Evolutionary conservation across 495 filamentous ascomycete species (phyloP).

Genomic region (Parathielavia appendiculata): DNA sequence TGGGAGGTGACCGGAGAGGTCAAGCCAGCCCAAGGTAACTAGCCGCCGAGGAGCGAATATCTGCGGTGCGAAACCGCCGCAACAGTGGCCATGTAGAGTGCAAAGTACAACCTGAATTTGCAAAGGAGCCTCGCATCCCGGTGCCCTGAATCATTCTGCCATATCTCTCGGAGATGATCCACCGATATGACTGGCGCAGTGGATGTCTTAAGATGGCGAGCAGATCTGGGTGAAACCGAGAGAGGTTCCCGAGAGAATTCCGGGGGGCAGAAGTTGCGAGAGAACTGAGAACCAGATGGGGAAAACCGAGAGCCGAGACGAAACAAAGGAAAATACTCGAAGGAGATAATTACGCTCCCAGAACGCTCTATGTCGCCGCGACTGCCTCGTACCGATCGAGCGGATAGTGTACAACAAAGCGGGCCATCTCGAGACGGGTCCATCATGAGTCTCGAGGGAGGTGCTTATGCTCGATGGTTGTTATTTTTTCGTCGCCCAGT

Average conservation of each 20-base stretch:
- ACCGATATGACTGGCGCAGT: neutral
- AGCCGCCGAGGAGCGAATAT: neutral
- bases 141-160: neutral
- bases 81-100: neutral
- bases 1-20: neutral
- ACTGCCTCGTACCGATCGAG: slow-evolving; percentile 26
- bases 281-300: neutral
- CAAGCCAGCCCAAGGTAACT: neutral
- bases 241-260: slow-evolving; percentile 3
- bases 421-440: slow-evolving; percentile 14
- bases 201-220: neutral
- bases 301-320: neutral
- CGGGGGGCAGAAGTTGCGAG: neutral
- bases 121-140: neutral
- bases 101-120: neutral
- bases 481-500: slow-evolving; percentile 21
- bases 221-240: neutral
- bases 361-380: slow-evolving; percentile 24
- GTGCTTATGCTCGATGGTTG: slow-evolving; percentile 27
- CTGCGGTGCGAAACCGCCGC: neutral
- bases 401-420: slow-evolving; percentile 39
- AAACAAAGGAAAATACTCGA: slow-evolving; percentile 12
- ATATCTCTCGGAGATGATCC: neutral
- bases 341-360: slow-evolving; percentile 4
- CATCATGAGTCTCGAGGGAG: slow-evolving; percentile 16